These are phyloP conservation scores for Penicillium nucicola DNA, from an alignment of 495 filamentous ascomycete genomes.

Conservation along the genomic window DNA sequence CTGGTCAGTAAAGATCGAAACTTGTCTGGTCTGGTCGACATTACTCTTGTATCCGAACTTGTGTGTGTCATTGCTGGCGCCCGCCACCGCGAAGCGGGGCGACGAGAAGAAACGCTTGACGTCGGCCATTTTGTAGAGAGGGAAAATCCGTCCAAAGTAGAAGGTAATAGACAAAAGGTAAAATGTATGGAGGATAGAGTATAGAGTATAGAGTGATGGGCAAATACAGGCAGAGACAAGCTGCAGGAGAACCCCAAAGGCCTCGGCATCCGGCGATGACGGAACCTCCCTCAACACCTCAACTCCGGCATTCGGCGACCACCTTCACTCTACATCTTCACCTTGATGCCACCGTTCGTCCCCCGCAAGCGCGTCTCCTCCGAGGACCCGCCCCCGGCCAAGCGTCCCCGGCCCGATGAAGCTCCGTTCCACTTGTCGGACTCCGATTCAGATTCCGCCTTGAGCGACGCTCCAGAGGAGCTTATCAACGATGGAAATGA, in stretches of 20 bases:
- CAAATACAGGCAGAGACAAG: not conserved
- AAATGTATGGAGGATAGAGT: not conserved
- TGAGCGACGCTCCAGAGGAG: slow-evolving; percentile 54
- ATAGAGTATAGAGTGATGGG: not conserved
- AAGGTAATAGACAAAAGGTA: too few species aligned
- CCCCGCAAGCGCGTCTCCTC: slow-evolving; percentile 46
- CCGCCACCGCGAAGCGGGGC: slow-evolving; percentile 82
- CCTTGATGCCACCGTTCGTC: slow-evolving; percentile 51
- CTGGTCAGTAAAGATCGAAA: slow-evolving; percentile 7
- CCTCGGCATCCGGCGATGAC: slow-evolving; percentile 24
- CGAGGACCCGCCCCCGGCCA: slow-evolving; percentile 65
- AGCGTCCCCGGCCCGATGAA: slow-evolving; percentile 45
- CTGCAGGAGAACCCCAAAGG: too few species aligned
- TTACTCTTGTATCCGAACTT: slow-evolving; percentile 92
- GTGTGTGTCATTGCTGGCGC: slow-evolving; percentile 74
- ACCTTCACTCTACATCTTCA: not conserved
- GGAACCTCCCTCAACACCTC: slow-evolving; percentile 8
- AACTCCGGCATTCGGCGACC: slow-evolving; percentile 11
- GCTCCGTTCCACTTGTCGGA: slow-evolving; percentile 8
- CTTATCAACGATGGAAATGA: slow-evolving; percentile 35
- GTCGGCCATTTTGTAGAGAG: slow-evolving; percentile 35
- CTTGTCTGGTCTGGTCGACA: not conserved
- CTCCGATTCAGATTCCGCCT: slow-evolving; percentile 51
- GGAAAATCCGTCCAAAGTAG: too few species aligned
- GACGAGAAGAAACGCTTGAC: slow-evolving; percentile 81